Evolutionary conservation across 108 stramenopile genomes (phyloP).

Genomic region (Mediolabrus comicus): DNA sequence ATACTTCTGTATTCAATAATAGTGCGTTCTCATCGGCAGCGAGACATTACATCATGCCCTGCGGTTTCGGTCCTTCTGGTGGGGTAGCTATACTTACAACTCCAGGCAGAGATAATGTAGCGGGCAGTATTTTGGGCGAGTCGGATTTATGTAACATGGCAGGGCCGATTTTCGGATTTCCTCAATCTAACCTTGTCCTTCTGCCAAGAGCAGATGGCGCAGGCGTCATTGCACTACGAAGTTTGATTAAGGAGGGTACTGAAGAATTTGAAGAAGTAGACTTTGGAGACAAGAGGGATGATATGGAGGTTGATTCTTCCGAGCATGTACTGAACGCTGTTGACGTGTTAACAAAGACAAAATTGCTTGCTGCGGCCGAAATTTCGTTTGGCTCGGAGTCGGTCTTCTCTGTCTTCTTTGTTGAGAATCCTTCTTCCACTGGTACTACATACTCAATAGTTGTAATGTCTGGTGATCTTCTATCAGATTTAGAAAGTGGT

Average conservation of each 20-base stretch:
- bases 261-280: conserved; percentile 51
- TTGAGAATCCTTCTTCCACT: conserved; percentile 15
- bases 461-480: conserved; percentile 22
- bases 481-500: background rate
- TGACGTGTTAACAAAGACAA: conserved; percentile 35
- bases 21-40: conserved; percentile 38
- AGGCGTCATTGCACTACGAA: conserved; percentile 31
- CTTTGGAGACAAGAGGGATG: conserved; percentile 4
- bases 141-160: conserved; percentile 59
- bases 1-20: conserved; percentile 17
- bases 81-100: conserved; percentile 68
- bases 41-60: conserved; percentile 67
- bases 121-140: conserved; percentile 62
- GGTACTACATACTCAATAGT: conserved; percentile 29
- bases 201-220: conserved; percentile 48
- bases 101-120: conserved; percentile 68
- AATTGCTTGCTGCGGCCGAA: conserved; percentile 34
- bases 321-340: conserved; percentile 14
- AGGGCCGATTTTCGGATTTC: conserved; percentile 58
- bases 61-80: conserved; percentile 81
- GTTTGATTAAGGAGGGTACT: conserved; percentile 21
- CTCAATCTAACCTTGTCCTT: conserved; percentile 53
- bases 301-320: conserved; percentile 22
- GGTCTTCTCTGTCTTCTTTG: conserved; percentile 32
- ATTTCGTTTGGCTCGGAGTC: conserved; percentile 16